Conservation (phyloP, 1,284 basidiomycete genomes). For the Cutaneotrichosporon spelunceum region DNA sequence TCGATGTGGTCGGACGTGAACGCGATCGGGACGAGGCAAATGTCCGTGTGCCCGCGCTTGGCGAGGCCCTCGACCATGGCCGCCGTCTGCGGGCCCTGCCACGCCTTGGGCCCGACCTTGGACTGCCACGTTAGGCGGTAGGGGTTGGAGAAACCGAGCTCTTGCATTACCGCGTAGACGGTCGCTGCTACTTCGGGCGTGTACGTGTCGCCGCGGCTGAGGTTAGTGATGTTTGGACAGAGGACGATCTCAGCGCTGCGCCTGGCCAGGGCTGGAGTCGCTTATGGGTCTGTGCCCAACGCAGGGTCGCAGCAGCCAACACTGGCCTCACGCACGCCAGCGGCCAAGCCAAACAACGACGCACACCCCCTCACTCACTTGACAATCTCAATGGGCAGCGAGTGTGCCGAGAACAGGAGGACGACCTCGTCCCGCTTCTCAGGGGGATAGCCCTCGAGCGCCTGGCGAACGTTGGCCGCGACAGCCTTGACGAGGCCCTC, state of each 20-base stretch:
- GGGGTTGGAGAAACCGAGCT: slow-evolving; percentile 67
- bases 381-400: slow-evolving; percentile 92
- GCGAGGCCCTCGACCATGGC: slow-evolving; percentile 91
- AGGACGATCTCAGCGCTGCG: no score
- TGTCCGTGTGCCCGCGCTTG: slow-evolving; percentile 78
- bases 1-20: slow-evolving; percentile 99
- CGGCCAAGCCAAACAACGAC: not conserved
- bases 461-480: slow-evolving; percentile 78
- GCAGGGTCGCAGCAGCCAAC: no score
- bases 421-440: slow-evolving; percentile 69
- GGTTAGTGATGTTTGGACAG: slow-evolving; percentile 37
- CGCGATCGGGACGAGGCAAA: slow-evolving; percentile 90
- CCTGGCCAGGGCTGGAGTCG: no score
- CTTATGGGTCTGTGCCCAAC: no score
- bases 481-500: slow-evolving; percentile 91
- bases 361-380: slow-evolving; percentile 54
- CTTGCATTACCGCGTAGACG: slow-evolving; percentile 83
- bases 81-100: slow-evolving; percentile 96
- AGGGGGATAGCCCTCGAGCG: slow-evolving; percentile 75
- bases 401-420: slow-evolving; percentile 95
- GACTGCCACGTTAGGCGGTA: slow-evolving; percentile 98
- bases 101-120: slow-evolving; percentile 93
- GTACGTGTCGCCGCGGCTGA: slow-evolving; percentile 95
- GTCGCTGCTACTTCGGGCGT: slow-evolving; percentile 92
- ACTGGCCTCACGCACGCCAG: no score